Base-by-base conservation (phyloP, 2,329 filamentous ascomycete species). In the Pyrenophora teres region DNA sequence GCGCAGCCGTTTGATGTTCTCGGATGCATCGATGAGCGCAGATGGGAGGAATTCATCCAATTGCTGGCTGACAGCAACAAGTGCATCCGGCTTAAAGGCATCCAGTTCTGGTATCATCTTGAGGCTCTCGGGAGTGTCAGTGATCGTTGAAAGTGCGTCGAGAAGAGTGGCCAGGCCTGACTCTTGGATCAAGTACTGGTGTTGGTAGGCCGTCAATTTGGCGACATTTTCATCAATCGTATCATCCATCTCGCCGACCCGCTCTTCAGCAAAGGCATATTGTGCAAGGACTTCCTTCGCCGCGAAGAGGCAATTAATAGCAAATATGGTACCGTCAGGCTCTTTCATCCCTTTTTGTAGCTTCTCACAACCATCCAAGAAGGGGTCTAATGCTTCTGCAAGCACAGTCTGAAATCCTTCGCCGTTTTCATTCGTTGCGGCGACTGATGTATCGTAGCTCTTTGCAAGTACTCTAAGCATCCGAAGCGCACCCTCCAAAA, bases 11-110 rank as follows among this genome's bases (percentile, higher is more conserved):
- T 87, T 87, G 21, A 97, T 74, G 54, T 91, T 90, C 43, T 94
- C 89, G 63, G 90, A 86, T 2, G 92, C 92, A 70, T 99, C 94
- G 80, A 97, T 93, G 25, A 96, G 81, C 2, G 93, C 94, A 1
- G 91, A 95, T 0, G 94, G 92, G 19, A 99, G 78, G 75, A 97
- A 99, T 54, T 91, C 87, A 67, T 99, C 94, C 6, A 99, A 80
- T 35, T 81, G 83, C 64, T 92, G 89, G 63, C 90, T 90, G 2
- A 87, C 86, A 42, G 80, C 76, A 1, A 82, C 76, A n/a, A 97
- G 78, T 0, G 81, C 74, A 4, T 81, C 75, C 0, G 83, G 81
- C 52, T 86, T 81, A 66, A 90, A 83, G 3, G 81, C 74, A 0
- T 81, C 77, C 1, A 88, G 77, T 1, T 68, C 67, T 1, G 78